A percentile compares a stretch with the other conserved stretches of the same genome.
Evolutionary conservation across 257 asterid genomes (phyloP).

Genomic region (Nicotiana benthamiana): DNA sequence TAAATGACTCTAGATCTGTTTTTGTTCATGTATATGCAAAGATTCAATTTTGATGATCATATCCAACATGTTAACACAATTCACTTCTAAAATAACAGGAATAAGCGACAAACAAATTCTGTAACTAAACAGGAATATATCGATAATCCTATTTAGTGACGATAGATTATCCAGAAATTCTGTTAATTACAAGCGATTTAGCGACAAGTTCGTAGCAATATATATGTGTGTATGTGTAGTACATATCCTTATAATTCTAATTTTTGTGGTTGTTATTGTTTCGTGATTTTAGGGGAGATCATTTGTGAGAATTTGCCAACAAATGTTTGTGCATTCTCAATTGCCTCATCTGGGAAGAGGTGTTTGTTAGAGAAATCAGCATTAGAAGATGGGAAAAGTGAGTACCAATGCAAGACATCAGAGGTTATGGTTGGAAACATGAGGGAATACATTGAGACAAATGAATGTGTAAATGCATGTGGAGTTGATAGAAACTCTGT

Average conservation of each 20-base stretch:
- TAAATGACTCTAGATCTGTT: background rate
- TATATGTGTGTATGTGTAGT: background rate
- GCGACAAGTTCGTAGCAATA: background rate
- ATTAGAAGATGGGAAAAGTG: constrained; percentile 24
- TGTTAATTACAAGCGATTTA: no score
- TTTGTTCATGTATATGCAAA: background rate
- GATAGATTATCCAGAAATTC: no score
- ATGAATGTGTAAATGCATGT: constrained; percentile 55
- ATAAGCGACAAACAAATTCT: no score
- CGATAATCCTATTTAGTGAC: no score
- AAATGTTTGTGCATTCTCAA: constrained; percentile 49
- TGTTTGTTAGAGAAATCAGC: constrained; percentile 62
- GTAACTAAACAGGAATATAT: no score
- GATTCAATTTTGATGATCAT: background rate
- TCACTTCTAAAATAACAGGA: no score
- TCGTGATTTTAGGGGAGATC: constrained; percentile 43
- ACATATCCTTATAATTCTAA: background rate
- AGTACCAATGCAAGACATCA: constrained; percentile 64
- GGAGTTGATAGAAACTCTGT: constrained; percentile 57
- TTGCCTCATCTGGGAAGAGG: constrained; percentile 83
- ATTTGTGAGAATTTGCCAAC: constrained; percentile 62
- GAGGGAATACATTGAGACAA: constrained; percentile 62
- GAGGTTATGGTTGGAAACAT: constrained; percentile 58
- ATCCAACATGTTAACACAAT: background rate
- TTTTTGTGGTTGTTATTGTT: background rate